Evolutionary conservation across 352 stramenopile genomes (phyloP), one percentile per base, ranked within the genome.

Genomic region (Phytopythium montanum): DNA sequence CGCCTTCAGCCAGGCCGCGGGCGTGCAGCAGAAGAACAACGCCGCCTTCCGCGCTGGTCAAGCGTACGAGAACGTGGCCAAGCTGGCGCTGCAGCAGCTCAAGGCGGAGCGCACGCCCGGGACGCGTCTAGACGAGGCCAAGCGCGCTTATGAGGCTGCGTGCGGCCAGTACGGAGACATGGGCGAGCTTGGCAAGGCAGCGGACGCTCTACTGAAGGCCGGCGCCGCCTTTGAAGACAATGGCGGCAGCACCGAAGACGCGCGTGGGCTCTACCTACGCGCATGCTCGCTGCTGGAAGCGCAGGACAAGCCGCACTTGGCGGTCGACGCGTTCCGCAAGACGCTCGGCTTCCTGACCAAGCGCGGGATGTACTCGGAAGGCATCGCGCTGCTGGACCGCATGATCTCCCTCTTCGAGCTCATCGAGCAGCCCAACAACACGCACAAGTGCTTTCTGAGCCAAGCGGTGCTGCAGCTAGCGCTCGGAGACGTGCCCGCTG

Each of bases 271-370:
- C 26, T 91, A 90, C 55, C 65, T 74, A 62, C 69, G 69, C 21
- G 85, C 85, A 7, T 94, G 85, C 65, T 79, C 81, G 50, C 70
- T 94, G 45, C 66, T 92, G 55, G 85, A 94, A 44, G 72, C 85
- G 5, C 85, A 94, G 66, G 79, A 81, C 59, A 94, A 92, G 60
- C 85, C 85, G 19, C 85, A 94, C 65, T 91, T 94, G 51, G 85
- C 85, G 0, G 75, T 94, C 19, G 85, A 94, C 31, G 75, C 79
- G 59, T 89, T 94, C 63, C 76, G 80, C 50, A 94, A 94, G 71
- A 85, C 82, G 53, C 60, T 90, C 53, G 75, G 60, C n/a, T 94
- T 89, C 51, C 52, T 92, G 29, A 75, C 86, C 29, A 90, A 91
- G 56, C 64, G 65, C 28, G 72, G 54, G 13, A 65, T 75, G 14